Percentiles rank a stretch among this genome's conserved stretches.
Evolutionary conservation across 805 yeast genomes (phyloP).

Genomic region (Debaryomyces maramus): DNA sequence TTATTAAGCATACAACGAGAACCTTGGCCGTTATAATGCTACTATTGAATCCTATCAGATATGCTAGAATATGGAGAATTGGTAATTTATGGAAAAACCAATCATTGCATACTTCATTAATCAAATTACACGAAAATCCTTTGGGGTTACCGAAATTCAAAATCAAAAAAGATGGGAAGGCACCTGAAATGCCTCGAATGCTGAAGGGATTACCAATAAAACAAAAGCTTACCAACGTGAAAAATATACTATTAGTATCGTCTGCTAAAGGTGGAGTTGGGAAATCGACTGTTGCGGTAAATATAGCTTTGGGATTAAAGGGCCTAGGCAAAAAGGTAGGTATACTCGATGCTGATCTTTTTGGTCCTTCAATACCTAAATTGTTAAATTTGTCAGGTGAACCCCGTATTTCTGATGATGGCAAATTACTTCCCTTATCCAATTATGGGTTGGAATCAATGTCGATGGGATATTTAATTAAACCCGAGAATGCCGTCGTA

Average conservation of each 20-base stretch:
- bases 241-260: slow-evolving; percentile 61
- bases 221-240: slow-evolving; percentile 59
- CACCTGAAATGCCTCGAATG: slow-evolving; percentile 39
- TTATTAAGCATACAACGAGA: no score
- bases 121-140: slow-evolving; percentile 39
- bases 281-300: slow-evolving; percentile 71
- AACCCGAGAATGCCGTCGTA: slow-evolving; percentile 67
- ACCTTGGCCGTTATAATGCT: no score
- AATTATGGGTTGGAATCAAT: slow-evolving; percentile 79
- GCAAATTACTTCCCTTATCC: slow-evolving; percentile 61
- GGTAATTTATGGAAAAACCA: not conserved
- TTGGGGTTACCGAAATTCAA: slow-evolving; percentile 35
- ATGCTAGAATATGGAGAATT: no score
- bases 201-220: slow-evolving; percentile 57
- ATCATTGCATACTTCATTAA: slow-evolving; percentile 4
- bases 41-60: no score
- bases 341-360: slow-evolving; percentile 74
- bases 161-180: slow-evolving; percentile 9
- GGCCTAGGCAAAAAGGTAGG: slow-evolving; percentile 59
- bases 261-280: slow-evolving; percentile 86
- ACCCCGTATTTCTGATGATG: slow-evolving; percentile 54
- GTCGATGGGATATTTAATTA: slow-evolving; percentile 85
- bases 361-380: slow-evolving; percentile 82
- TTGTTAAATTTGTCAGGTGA: slow-evolving; percentile 69
- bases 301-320: slow-evolving; percentile 63